Conservation (phyloP, 306 rosid genomes). For the Rosa chinensis region DNA sequence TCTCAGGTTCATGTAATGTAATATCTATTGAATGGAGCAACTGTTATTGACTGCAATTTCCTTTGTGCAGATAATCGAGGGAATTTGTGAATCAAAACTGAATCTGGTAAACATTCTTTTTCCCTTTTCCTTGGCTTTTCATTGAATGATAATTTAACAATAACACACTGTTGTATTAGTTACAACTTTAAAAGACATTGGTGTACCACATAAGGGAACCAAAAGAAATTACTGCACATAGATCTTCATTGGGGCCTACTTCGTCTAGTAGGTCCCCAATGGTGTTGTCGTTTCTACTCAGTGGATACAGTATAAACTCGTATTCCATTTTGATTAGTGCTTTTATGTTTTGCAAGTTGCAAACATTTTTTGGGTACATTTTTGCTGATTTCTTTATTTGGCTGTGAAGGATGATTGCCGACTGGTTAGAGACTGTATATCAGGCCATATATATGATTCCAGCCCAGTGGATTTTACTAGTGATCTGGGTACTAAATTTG, state of each 20-base stretch:
- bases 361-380: neutral
- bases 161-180: neutral
- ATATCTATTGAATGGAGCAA: neutral
- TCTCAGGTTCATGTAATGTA: neutral
- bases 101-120: conserved; percentile 56
- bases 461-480: conserved; percentile 97
- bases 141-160: conserved; percentile 8
- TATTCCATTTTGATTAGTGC: neutral
- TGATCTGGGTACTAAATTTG: conserved; percentile 79
- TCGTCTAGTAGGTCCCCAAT: neutral
- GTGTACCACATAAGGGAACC: neutral
- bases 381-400: conserved; percentile 16
- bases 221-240: neutral
- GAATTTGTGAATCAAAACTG: conserved; percentile 49
- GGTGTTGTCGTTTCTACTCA: neutral
- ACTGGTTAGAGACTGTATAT: conserved; percentile 76
- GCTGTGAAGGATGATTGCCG: conserved; percentile 61
- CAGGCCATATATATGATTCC: conserved; percentile 14
- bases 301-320: neutral
- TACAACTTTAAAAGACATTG: neutral
- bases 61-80: conserved; percentile 64
- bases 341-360: neutral
- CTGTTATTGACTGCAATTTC: conserved; percentile 7
- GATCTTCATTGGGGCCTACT: neutral
- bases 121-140: conserved; percentile 21